Evolutionary conservation across 768 basidiomycete species (phyloP), one percentile per base, ranked within the genome.

Genomic region (Russula lepida): DNA sequence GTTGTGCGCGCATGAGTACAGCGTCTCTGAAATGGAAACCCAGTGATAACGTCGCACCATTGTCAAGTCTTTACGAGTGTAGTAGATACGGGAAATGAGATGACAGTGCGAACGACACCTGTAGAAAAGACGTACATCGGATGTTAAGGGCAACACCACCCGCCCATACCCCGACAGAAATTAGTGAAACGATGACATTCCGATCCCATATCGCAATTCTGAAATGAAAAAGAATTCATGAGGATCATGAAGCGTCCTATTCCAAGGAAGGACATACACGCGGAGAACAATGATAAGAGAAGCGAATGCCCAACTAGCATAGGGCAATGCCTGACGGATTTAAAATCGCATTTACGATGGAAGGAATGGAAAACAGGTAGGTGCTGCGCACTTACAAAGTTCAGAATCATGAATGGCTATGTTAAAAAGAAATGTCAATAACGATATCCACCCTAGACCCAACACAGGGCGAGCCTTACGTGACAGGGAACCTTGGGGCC

Each of bases 191-290:
- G 9, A 33, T 1, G 21, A 58, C 7, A 33, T 51, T 58, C 9
- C 28, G 39, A 9, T 43, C 19, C 57, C 57, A 58, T 58, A 58
- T 58, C 11, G 57, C 57, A 23, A 43, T 43, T 32, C 57, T 58
- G 49, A 46, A 43, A 30, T 4, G 8, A 48, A 33, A 43, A 11
- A 32, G 37, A 43, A 9, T 21, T 8, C 7, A 25, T 58, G 30
- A 51, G 57, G 39, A 25, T 28, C 8, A 30, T 58, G 28, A 44
- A 32, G 3, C 23, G 15, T 3, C 5, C 17, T 7, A 33, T 25
- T 25, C 8, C 9, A 3, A 19, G 39, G 8, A 21, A 41, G 15
- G 28, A 25, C 57, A 25, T 43, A 23, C 57, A 58, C 49, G 7
- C 57, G 57, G 30, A 58, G 9, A 4, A 43, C 57, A 21, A 58